Evolutionary conservation across 2,329 filamentous ascomycete species (phyloP).

Genomic region (Microsporum audouinii): DNA sequence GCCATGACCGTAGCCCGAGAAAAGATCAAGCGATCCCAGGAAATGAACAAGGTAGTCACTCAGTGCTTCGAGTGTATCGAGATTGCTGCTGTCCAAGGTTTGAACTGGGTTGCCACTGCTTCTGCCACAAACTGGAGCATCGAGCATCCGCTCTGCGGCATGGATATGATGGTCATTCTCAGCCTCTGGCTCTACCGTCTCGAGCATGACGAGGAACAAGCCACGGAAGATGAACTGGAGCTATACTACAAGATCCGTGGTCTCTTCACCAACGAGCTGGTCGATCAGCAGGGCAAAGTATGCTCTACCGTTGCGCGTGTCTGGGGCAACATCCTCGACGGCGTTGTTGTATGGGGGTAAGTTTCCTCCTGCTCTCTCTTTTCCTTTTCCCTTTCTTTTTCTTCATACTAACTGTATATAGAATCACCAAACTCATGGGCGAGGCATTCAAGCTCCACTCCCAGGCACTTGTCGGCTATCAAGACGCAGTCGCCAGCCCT

Average conservation of each 20-base stretch:
- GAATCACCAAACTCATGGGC: conserved; percentile 70
- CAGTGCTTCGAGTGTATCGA: conserved; percentile 97
- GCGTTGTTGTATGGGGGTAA: conserved; percentile 99
- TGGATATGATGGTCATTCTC: conserved; percentile 96
- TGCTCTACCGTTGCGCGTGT: conserved; percentile 91
- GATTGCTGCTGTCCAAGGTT: conserved; percentile 83
- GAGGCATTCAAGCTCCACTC: conserved; percentile 96
- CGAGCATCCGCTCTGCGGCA: conserved; percentile 88
- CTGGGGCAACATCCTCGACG: conserved; percentile 96
- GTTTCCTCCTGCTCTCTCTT: conserved; percentile 37
- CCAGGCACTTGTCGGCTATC: conserved; percentile 86
- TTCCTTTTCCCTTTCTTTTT: not conserved
- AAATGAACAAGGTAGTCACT: conserved; percentile 98
- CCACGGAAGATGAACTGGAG: conserved; percentile 32
- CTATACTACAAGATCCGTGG: conserved; percentile 61
- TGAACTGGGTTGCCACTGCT: conserved; percentile 95
- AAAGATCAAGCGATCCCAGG: conserved; percentile 83
- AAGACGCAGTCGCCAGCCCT: conserved; percentile 43
- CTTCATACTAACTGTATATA: conserved; percentile 34
- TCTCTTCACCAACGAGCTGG: conserved; percentile 75
- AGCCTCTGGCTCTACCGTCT: conserved; percentile 97
- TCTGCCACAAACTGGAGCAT: conserved; percentile 98
- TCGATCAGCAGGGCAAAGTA: conserved; percentile 72
- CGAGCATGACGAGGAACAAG: conserved; percentile 88
- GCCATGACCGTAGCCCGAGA: conserved; percentile 93